Evolutionary conservation across 805 yeast genomes (phyloP).

Genomic region (Kluyveromyces lactis): DNA sequence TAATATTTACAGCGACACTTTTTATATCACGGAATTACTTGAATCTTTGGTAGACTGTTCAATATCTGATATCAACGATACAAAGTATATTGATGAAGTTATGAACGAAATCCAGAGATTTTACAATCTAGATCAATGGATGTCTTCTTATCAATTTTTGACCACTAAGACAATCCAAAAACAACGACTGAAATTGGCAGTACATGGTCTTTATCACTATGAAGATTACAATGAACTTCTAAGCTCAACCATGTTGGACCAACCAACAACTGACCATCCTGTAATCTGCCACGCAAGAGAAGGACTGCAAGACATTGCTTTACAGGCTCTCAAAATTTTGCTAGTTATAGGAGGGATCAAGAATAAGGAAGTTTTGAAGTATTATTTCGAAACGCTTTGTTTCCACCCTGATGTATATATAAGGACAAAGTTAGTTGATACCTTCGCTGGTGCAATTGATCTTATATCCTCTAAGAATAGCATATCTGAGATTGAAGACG

Average conservation of each 20-base stretch:
- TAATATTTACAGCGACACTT: constrained; percentile 67
- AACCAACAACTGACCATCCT: constrained; percentile 27
- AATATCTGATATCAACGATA: constrained; percentile 27
- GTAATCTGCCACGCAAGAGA: constrained; percentile 16
- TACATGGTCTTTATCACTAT: constrained; percentile 44
- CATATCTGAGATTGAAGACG: constrained; percentile 54
- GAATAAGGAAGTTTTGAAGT: constrained; percentile 49
- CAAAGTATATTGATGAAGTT: constrained; percentile 37
- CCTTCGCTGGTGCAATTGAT: constrained; percentile 48
- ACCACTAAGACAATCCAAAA: constrained; percentile 42
- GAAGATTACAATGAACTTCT: constrained; percentile 42
- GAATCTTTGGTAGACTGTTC: constrained; percentile 40
- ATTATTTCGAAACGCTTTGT: constrained; percentile 49
- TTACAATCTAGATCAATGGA: constrained; percentile 76
- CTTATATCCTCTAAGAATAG: constrained; percentile 59
- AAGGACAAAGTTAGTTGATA: constrained; percentile 39
- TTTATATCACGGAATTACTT: constrained; percentile 54
- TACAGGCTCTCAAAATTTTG: constrained; percentile 63
- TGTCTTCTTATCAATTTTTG: constrained; percentile 53
- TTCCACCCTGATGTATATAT: constrained; percentile 50
- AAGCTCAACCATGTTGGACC: constrained; percentile 39
- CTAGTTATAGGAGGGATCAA: constrained; percentile 71
- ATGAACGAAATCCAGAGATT: constrained; percentile 64
- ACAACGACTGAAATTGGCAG: constrained; percentile 56
- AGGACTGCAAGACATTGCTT: constrained; percentile 41